Percentiles rank a stretch among this genome's conserved stretches.
These are phyloP conservation scores for Fusarium albosuccineum DNA, from an alignment of 2,329 filamentous ascomycete genomes.

Conservation along the genomic window DNA sequence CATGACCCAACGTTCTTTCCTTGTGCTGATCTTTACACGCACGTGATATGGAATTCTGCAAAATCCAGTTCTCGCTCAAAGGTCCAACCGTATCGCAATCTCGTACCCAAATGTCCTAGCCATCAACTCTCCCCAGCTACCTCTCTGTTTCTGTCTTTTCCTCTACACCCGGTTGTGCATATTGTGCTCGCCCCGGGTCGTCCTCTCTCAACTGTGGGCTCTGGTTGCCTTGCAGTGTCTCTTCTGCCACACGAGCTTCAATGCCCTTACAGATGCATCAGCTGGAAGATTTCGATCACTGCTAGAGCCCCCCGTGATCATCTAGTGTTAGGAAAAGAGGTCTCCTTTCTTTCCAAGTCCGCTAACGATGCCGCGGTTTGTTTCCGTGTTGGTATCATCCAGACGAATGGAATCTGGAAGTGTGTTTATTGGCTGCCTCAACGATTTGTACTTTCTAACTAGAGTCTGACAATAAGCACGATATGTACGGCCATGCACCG, in stretches of 20 bases:
- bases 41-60: neutral
- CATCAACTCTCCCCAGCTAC: neutral
- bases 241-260: conserved; percentile 21
- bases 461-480: neutral
- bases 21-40: neutral
- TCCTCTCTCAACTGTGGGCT: neutral
- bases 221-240: neutral
- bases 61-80: too few relatives aligned
- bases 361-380: neutral
- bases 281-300: conserved; percentile 22
- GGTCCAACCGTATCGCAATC: neutral
- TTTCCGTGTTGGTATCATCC: conserved; percentile 14
- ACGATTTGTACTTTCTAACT: neutral
- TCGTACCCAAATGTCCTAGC: conserved; percentile 1
- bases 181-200: conserved; percentile 15
- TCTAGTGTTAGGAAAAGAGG: conserved; percentile 22
- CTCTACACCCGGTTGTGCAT: conserved; percentile 24
- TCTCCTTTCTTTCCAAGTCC: conserved; percentile 10
- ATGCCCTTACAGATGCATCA: conserved; percentile 27
- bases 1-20: too few relatives aligned
- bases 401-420: conserved; percentile 30
- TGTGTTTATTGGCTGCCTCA: conserved; percentile 21
- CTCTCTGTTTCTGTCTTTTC: conserved; percentile 14
- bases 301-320: conserved; percentile 11
- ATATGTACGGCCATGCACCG: conserved; percentile 47